A percentile compares a stretch with the other conserved stretches of the same genome.
phyloP scores from a whole-genome alignment of 306 rosid species.

The Rubus idaeus region DNA sequence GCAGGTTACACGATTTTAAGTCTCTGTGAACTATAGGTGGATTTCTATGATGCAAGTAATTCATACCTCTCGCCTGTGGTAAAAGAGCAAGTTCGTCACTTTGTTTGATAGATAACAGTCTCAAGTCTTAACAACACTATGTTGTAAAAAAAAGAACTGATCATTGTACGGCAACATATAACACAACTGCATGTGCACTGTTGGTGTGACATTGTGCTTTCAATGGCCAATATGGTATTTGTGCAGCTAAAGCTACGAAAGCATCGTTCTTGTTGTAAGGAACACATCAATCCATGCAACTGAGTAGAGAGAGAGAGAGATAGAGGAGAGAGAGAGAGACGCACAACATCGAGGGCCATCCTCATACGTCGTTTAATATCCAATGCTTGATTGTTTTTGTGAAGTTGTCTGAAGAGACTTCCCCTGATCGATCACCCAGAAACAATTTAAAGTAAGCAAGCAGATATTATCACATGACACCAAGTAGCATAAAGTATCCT shows the following conservation, averaged over 20 bases:
- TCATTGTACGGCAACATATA: background rate
- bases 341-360: conserved; percentile 84
- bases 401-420: conserved; percentile 75
- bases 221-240: background rate
- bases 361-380: conserved; percentile 60
- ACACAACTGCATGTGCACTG: background rate
- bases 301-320: too few species aligned
- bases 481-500: background rate
- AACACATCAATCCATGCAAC: background rate
- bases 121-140: background rate
- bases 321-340: conserved; percentile 37
- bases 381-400: conserved; percentile 56
- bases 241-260: background rate
- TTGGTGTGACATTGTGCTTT: background rate
- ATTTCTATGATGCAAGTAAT: conserved; percentile 73
- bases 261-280: background rate
- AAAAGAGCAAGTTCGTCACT: background rate
- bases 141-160: background rate
- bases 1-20: conserved; percentile 74
- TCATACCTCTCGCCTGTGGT: conserved; percentile 77
- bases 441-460: conserved; percentile 16
- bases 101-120: conserved; percentile 12
- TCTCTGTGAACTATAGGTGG: conserved; percentile 88
- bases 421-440: conserved; percentile 52
- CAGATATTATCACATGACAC: background rate